Evolutionary conservation across 2,329 filamentous ascomycete genomes (phyloP).

Genomic region (Calonectria leucothoes): DNA sequence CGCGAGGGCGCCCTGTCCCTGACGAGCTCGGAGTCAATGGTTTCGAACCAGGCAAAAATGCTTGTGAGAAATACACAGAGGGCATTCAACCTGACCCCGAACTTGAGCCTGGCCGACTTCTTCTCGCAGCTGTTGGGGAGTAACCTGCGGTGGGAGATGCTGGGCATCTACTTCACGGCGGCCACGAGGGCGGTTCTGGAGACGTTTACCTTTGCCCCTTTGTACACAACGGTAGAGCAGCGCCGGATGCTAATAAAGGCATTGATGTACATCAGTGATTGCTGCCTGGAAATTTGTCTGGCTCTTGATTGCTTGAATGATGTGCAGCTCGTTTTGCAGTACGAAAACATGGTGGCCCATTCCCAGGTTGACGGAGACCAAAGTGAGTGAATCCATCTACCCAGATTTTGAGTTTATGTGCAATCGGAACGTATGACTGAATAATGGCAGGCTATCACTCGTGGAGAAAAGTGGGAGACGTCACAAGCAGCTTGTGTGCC

Average conservation of each 20-base stretch:
- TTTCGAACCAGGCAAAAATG: not conserved
- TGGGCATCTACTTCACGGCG: constrained; percentile 19
- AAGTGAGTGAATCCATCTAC: constrained; percentile 30
- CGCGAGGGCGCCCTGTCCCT: constrained; percentile 4
- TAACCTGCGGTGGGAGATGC: constrained; percentile 14
- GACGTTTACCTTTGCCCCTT: not conserved
- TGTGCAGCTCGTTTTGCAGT: constrained; percentile 56
- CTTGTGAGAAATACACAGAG: constrained; percentile 5
- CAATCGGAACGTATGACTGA: not conserved
- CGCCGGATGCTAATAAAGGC: constrained; percentile 3
- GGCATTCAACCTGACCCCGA: not conserved
- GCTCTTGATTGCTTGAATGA: constrained; percentile 51
- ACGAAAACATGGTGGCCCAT: constrained; percentile 57
- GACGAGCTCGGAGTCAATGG: not conserved
- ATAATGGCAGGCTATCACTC: constrained; percentile 45
- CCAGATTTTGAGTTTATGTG: no score
- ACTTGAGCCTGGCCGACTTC: not conserved
- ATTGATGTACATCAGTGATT: constrained; percentile 14
- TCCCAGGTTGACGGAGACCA: constrained; percentile 56
- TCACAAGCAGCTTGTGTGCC: constrained; percentile 57
- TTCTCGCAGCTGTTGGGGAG: constrained; percentile 13
- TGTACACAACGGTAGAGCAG: constrained; percentile 6
- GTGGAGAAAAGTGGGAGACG: constrained; percentile 59
- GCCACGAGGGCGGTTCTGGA: constrained; percentile 9
- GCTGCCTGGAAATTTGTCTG: constrained; percentile 21